phyloP scores from a whole-genome alignment of 1,139 yeast species.

The Petasospora rhodanensis region DNA sequence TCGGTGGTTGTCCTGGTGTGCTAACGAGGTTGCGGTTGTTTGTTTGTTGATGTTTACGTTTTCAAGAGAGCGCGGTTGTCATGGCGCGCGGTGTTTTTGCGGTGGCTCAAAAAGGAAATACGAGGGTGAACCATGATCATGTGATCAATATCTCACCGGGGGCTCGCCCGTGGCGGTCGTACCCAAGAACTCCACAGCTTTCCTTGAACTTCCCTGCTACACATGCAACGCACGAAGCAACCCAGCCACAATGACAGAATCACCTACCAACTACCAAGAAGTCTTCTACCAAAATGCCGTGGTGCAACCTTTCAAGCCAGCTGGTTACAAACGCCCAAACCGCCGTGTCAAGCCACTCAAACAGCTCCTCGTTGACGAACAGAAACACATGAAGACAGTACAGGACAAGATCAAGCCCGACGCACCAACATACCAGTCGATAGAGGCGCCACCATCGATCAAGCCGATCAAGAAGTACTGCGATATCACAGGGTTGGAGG shows the following conservation, averaged over 20 bases:
- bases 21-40: background rate
- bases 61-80: too few relatives aligned
- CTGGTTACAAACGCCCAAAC: conserved; percentile 44
- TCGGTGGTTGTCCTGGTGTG: background rate
- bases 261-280: conserved; percentile 10
- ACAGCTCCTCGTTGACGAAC: conserved; percentile 76
- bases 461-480: conserved; percentile 82
- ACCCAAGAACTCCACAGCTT: too few relatives aligned
- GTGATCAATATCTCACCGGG: too few relatives aligned
- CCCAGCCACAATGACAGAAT: conserved; percentile 1
- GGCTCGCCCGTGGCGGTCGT: too few relatives aligned
- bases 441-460: conserved; percentile 86
- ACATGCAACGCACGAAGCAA: too few relatives aligned
- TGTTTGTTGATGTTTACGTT: conserved; percentile 1
- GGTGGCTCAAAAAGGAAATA: background rate
- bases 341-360: conserved; percentile 73
- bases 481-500: conserved; percentile 88
- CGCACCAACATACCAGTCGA: conserved; percentile 49
- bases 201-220: too few relatives aligned
- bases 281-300: conserved; percentile 12
- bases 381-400: conserved; percentile 48
- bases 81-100: too few relatives aligned
- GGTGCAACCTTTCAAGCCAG: conserved; percentile 46
- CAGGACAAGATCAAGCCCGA: conserved; percentile 23
- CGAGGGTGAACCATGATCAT: too few relatives aligned